phyloP scores from a whole-genome alignment of 2,329 filamentous ascomycete species.

The Microdochium nivale region DNA sequence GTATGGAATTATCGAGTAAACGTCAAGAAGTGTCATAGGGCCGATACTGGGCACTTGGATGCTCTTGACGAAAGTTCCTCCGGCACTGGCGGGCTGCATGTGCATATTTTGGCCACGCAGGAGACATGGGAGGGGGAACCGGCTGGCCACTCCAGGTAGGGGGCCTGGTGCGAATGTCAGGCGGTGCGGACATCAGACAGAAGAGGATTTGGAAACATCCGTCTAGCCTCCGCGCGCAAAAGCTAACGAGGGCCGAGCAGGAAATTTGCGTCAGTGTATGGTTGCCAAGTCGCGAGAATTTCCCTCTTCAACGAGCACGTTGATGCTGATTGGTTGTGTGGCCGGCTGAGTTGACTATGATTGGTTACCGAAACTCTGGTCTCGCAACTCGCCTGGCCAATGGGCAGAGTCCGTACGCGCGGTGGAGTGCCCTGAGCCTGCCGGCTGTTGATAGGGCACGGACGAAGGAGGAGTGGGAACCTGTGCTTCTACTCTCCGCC shows the following conservation, averaged over 20 bases:
- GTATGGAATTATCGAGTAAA: not conserved
- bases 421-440: not conserved
- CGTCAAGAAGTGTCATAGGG: not conserved
- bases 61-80: not conserved
- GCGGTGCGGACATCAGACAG: not conserved
- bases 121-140: not conserved
- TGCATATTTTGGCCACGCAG: not conserved
- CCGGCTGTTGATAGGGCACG: not conserved
- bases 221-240: not conserved
- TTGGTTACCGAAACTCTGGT: not conserved
- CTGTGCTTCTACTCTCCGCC: not conserved
- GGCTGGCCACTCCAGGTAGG: not conserved
- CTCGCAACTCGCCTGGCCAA: not conserved
- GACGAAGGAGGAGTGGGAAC: not conserved
- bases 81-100: not conserved
- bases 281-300: constrained; percentile 1
- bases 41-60: not conserved
- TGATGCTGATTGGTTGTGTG: not conserved
- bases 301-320: not conserved
- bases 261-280: not conserved
- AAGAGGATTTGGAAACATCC: not conserved
- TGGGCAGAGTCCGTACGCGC: not conserved
- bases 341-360: not conserved
- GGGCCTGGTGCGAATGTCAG: not conserved
- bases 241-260: not conserved